phyloP scores from a whole-genome alignment of 805 yeast species.

The Komagataella ulmi region DNA sequence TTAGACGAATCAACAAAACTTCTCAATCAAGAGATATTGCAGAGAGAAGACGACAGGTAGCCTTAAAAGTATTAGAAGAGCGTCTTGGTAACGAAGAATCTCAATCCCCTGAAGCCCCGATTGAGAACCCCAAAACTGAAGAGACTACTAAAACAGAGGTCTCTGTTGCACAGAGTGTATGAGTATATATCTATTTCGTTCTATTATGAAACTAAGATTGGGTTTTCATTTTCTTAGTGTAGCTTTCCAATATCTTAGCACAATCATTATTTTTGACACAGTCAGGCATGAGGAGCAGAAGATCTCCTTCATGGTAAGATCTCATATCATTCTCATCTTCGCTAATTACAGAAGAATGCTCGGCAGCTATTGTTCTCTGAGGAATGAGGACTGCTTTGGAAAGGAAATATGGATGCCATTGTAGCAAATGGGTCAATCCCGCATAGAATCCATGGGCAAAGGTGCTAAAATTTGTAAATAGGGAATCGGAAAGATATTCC shows the following conservation, averaged over 20 bases:
- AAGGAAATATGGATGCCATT: constrained; percentile 86
- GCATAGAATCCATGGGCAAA: constrained; percentile 47
- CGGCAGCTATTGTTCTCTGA: constrained; percentile 38
- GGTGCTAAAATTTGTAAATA: constrained; percentile 51
- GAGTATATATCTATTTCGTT: not conserved
- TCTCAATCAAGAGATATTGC: constrained; percentile 35
- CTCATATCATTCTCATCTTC: constrained; percentile 28
- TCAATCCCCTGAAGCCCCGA: not conserved
- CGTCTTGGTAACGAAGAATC: constrained; percentile 25
- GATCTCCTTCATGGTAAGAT: constrained; percentile 51
- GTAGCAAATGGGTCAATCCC: constrained; percentile 79
- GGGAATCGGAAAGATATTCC: constrained; percentile 71
- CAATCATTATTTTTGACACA: constrained; percentile 41
- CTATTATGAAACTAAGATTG: not conserved
- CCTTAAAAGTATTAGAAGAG: constrained; percentile 62
- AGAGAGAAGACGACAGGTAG: constrained; percentile 68
- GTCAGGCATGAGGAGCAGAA: constrained; percentile 47
- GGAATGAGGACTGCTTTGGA: constrained; percentile 65
- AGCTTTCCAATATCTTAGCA: constrained; percentile 29
- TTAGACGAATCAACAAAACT: constrained; percentile 34
- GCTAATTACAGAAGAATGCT: constrained; percentile 16
- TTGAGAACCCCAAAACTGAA: not conserved
- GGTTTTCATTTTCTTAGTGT: constrained; percentile 15
- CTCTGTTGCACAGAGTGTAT: not conserved
- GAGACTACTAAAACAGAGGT: not conserved